phyloP scores from a whole-genome alignment of 2,329 filamentous ascomycete species.

The Camptophora hylomeconis region DNA sequence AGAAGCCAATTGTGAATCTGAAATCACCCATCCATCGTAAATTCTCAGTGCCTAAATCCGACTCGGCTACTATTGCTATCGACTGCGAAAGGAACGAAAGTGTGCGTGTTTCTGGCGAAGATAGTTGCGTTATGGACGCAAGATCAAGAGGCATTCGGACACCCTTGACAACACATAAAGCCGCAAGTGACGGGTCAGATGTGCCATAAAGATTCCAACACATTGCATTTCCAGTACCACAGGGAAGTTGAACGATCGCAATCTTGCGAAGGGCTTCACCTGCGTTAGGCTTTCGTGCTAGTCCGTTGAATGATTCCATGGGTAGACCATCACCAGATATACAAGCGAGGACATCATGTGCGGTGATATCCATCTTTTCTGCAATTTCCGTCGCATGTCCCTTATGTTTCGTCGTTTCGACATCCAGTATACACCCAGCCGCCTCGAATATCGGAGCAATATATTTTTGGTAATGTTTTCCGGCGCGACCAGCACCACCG shows the following conservation, averaged over 20 bases:
- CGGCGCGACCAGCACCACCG: slow-evolving; percentile 67
- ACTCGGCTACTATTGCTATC: slow-evolving; percentile 79
- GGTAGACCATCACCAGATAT: slow-evolving; percentile 87
- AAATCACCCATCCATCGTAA: slow-evolving; percentile 83
- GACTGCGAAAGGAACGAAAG: slow-evolving; percentile 87
- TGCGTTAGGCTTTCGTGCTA: slow-evolving; percentile 66
- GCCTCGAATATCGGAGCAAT: slow-evolving; percentile 74
- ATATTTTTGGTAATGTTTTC: slow-evolving; percentile 58
- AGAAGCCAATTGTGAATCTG: slow-evolving; percentile 73
- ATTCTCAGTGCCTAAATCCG: slow-evolving; percentile 78
- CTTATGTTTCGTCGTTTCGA: slow-evolving; percentile 55
- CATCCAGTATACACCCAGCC: slow-evolving; percentile 62
- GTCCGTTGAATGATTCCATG: slow-evolving; percentile 88
- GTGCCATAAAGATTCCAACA: slow-evolving; percentile 81
- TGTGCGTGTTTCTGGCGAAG: slow-evolving; percentile 54
- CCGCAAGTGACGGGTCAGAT: slow-evolving; percentile 58
- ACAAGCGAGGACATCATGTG: slow-evolving; percentile 73
- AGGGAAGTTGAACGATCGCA: slow-evolving; percentile 77
- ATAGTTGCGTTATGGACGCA: slow-evolving; percentile 76
- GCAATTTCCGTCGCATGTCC: slow-evolving; percentile 72
- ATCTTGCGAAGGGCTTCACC: slow-evolving; percentile 59
- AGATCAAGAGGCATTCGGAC: slow-evolving; percentile 73
- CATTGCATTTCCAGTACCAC: slow-evolving; percentile 89
- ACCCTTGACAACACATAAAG: slow-evolving; percentile 77
- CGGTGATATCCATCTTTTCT: slow-evolving; percentile 60